Percentiles rank a stretch among this genome's conserved stretches.
Evolutionary conservation across 2,329 filamentous ascomycete genomes (phyloP).

Genomic region (Alternaria gansuensis): DNA sequence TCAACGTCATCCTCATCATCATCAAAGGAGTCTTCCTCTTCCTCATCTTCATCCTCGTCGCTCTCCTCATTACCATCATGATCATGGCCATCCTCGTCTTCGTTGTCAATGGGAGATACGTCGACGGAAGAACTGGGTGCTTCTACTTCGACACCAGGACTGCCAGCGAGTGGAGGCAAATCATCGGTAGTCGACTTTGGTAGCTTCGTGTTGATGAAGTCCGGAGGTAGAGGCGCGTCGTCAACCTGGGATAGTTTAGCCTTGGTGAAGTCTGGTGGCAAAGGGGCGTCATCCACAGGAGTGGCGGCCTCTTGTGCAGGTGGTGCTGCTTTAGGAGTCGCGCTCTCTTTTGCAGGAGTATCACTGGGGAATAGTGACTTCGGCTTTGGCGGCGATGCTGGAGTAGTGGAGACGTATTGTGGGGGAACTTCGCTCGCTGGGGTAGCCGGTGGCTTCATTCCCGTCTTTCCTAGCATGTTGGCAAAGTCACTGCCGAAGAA

Average conservation of each 20-base stretch:
- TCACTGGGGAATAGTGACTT: slow-evolving; percentile 35
- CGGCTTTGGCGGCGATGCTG: slow-evolving; percentile 43
- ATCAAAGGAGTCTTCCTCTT: slow-evolving; percentile 52
- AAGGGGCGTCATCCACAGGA: slow-evolving; percentile 48
- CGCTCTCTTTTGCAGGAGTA: slow-evolving; percentile 28
- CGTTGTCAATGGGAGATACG: slow-evolving; percentile 44
- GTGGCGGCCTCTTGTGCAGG: slow-evolving; percentile 40
- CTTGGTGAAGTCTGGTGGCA: slow-evolving; percentile 50
- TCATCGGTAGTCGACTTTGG: slow-evolving; percentile 51
- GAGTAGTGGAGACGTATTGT: slow-evolving; percentile 52
- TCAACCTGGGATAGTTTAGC: slow-evolving; percentile 39
- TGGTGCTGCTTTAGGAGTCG: slow-evolving; percentile 45
- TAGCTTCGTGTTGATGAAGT: slow-evolving; percentile 42
- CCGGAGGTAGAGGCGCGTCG: slow-evolving; percentile 51
- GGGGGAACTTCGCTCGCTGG: slow-evolving; percentile 53
- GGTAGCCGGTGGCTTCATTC: slow-evolving; percentile 42
- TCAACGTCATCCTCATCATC: slow-evolving; percentile 54
- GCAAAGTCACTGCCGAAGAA: slow-evolving; percentile 72
- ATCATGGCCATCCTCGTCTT: slow-evolving; percentile 42
- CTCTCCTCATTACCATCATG: slow-evolving; percentile 53
- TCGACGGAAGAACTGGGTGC: slow-evolving; percentile 48
- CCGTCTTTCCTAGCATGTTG: slow-evolving; percentile 62
- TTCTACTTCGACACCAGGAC: slow-evolving; percentile 57
- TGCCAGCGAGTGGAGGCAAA: slow-evolving; percentile 57
- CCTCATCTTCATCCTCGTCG: slow-evolving; percentile 49